Evolutionary conservation across 495 filamentous ascomycete species (phyloP), one percentile per base, ranked within the genome.

Genomic region (Eremomyces bilateralis): DNA sequence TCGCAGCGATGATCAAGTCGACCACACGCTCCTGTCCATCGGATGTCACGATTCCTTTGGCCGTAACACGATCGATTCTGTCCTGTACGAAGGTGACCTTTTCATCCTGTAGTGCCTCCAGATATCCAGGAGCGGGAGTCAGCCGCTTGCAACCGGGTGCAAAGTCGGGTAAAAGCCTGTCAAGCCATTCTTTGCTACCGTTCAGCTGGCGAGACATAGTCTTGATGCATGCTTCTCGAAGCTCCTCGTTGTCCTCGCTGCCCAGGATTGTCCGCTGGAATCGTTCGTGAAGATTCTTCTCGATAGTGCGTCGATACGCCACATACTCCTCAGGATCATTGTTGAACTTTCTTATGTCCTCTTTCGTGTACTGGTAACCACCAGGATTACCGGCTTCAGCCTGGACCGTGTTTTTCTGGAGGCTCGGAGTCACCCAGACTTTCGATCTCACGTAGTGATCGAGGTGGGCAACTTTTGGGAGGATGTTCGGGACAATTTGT

Each of bases 381-480:
- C n/a, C n/a, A n/a, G n/a, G n/a, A n/a, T n/a, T n/a, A n/a, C n/a
- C n/a, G n/a, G n/a, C n/a, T n/a, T n/a, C n/a, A n/a, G n/a, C n/a
- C n/a, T n/a, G n/a, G n/a, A n/a, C n/a, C n/a, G n/a, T n/a, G n/a
- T n/a, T n/a, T n/a, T n/a, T n/a, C n/a, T n/a, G n/a, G n/a, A n/a
- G n/a, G n/a, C n/a, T n/a, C n/a, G n/a, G n/a, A n/a, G n/a, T n/a
- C n/a, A n/a, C n/a, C 74, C 75, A 80, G 1, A 73, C 76, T 20
- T 56, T 62, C 40, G 67, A 72, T 15, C 76, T 63, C 4, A 65
- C 69, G 34, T 76, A 80, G 50, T 74, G 65, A 41, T 71, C 68
- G 31, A 59, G 66, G 61, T 70, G 45, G 47, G 57, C 43, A 43
- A 69, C 54, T 43, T 67, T 36, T 50, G 67, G 59, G 57, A 76